These are phyloP conservation scores for Apophysomyces elegans DNA, from an alignment of 371 early-diverging fungal species.

Conservation along the genomic window DNA sequence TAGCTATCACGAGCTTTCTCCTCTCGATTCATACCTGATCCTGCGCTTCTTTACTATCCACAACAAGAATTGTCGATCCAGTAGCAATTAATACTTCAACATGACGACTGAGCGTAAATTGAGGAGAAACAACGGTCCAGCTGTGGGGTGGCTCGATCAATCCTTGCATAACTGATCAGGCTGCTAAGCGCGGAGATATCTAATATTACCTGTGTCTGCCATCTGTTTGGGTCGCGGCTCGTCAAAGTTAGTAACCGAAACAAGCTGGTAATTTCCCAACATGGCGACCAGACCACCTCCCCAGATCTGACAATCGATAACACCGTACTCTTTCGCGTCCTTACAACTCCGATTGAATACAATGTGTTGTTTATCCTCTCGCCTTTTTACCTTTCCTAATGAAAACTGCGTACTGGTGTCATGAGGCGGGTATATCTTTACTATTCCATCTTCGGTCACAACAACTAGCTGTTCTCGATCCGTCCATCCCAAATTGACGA, in stretches of 20 bases:
- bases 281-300: constrained; percentile 88
- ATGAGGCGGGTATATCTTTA: constrained; percentile 79
- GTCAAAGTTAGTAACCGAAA: constrained; percentile 79
- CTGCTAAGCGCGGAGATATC: not conserved
- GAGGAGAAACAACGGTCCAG: constrained; percentile 92
- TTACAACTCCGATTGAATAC: constrained; percentile 20
- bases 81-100: constrained; percentile 88
- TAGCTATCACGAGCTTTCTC: constrained; percentile 4
- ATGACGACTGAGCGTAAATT: constrained; percentile 84
- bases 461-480: constrained; percentile 84
- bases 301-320: constrained; percentile 89
- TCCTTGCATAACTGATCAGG: constrained; percentile 32
- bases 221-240: constrained; percentile 85
- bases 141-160: constrained; percentile 73
- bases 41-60: constrained; percentile 80
- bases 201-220: constrained; percentile 69
- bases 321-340: constrained; percentile 81
- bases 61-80: constrained; percentile 76
- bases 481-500: constrained; percentile 93
- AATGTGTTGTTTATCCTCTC: not conserved
- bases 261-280: constrained; percentile 80
- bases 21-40: constrained; percentile 72
- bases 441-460: constrained; percentile 89
- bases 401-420: constrained; percentile 85
- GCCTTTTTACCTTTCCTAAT: constrained; percentile 68